Evolutionary conservation across 2,329 filamentous ascomycete genomes (phyloP), one percentile per base, ranked within the genome.

Genomic region (Orbilia blumenaviensis): DNA sequence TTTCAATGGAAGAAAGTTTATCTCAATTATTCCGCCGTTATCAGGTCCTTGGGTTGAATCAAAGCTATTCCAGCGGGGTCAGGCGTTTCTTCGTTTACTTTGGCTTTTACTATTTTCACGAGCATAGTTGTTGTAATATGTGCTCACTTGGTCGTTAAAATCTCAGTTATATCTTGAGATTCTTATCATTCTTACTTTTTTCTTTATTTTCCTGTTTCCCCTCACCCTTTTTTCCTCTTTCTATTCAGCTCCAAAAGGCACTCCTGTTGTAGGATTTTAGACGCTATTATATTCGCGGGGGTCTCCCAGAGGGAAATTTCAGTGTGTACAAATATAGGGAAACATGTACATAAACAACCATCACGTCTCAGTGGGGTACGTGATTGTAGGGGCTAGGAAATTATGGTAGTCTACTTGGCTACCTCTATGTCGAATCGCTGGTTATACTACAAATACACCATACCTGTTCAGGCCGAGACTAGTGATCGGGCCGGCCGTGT

Each of bases 281-380:
- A 18, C 52, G 8, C 29, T 5, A n/a, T n/a, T n/a, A n/a, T n/a
- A n/a, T 38, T 27, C 52, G 32, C 21, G 32, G 12, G 14, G 32
- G 16, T 18, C 1, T 16, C 46, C 52, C 52, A 18, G 14, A 16
- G 52, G 52, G 32, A n/a, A 38, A 25, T 38, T 34, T 38, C 25
- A 25, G 52, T 56, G 52, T 56, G 52, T 56, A 56, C 32, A 54
- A 25, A 25, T 56, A 25, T 25, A 18, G 52, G 48, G 52, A 38
- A 56, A 29, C 12, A 25, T 64, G 44, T 64, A 64, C 44, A 64
- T 64, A 64, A n/a, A 27, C n/a, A n/a, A n/a, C n/a, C n/a, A n/a
- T 66, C n/a, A 44, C 46, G 32, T 9, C 44, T 56, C 18, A 42
- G 18, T 21, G 18, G 23, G 23, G n/a, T n/a, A 34, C 23, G 8